A percentile compares a stretch with the other conserved stretches of the same genome.
These are phyloP conservation scores for Boeremia exigua DNA, from an alignment of 2,329 filamentous ascomycete species.

Conservation along the genomic window DNA sequence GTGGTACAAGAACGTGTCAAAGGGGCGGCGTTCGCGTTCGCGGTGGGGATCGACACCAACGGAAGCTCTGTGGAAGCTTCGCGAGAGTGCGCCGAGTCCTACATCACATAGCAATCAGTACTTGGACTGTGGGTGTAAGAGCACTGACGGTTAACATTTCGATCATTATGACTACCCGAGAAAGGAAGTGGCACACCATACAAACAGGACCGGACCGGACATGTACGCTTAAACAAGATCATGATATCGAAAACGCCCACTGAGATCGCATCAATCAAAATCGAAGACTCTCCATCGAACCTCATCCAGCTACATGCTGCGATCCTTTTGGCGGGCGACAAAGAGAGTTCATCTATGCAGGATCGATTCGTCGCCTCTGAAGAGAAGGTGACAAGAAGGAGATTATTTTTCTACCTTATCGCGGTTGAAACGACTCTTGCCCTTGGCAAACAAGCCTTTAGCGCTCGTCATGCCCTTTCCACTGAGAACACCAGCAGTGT, in stretches of 20 bases:
- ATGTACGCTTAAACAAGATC: slow-evolving; percentile 24
- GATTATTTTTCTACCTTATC: slow-evolving; percentile 88
- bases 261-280: slow-evolving; percentile 22
- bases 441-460: slow-evolving; percentile 89
- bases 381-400: slow-evolving; percentile 43
- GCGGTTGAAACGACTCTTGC: slow-evolving; percentile 78
- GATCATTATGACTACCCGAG: slow-evolving; percentile 32
- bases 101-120: slow-evolving; percentile 49
- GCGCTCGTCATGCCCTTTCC: slow-evolving; percentile 78
- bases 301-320: slow-evolving; percentile 21
- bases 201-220: slow-evolving; percentile 28
- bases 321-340: slow-evolving; percentile 11
- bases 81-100: slow-evolving; percentile 41
- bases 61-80: slow-evolving; percentile 43
- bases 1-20: slow-evolving; percentile 14
- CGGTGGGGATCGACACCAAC: slow-evolving; percentile 21
- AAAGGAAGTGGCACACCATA: slow-evolving; percentile 19
- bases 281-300: slow-evolving; percentile 17
- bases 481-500: slow-evolving; percentile 75
- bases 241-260: slow-evolving; percentile 29
- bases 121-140: slow-evolving; percentile 21
- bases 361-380: slow-evolving; percentile 16
- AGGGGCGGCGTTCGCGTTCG: slow-evolving; percentile 10
- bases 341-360: slow-evolving; percentile 12
- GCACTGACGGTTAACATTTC: slow-evolving; percentile 32